These are phyloP conservation scores for Sugiyamaella xylanicola DNA, from an alignment of 1,139 yeast genomes.

Conservation along the genomic window DNA sequence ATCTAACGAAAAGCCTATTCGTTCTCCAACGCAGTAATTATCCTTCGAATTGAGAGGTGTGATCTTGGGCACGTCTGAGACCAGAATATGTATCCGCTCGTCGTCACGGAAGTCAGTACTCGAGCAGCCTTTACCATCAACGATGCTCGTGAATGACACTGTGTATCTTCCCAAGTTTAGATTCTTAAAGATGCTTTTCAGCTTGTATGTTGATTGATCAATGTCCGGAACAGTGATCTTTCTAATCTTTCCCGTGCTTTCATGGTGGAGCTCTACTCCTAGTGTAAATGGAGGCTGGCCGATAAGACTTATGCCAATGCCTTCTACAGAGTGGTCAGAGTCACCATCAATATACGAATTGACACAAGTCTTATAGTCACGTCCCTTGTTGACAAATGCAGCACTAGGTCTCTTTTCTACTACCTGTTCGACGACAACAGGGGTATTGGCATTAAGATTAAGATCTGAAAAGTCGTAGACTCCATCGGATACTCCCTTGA, in stretches of 20 bases:
- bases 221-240: slow-evolving; percentile 44
- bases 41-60: slow-evolving; percentile 46
- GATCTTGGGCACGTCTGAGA: slow-evolving; percentile 78
- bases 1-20: slow-evolving; percentile 69
- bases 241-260: slow-evolving; percentile 52
- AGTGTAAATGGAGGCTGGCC: slow-evolving; percentile 71
- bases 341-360: slow-evolving; percentile 34
- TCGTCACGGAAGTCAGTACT: slow-evolving; percentile 44
- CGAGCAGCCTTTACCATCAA: slow-evolving; percentile 73
- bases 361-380: slow-evolving; percentile 57
- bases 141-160: slow-evolving; percentile 57
- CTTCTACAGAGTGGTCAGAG: slow-evolving; percentile 44
- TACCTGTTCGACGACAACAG: slow-evolving; percentile 56
- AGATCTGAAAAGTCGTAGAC: slow-evolving; percentile 52
- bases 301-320: slow-evolving; percentile 55
- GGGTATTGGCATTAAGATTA: slow-evolving; percentile 37
- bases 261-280: slow-evolving; percentile 56
- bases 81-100: slow-evolving; percentile 50
- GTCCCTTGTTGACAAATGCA: slow-evolving; percentile 51
- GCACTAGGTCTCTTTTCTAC: slow-evolving; percentile 66
- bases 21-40: slow-evolving; percentile 89
- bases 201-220: slow-evolving; percentile 39
- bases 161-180: slow-evolving; percentile 58
- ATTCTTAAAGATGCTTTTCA: slow-evolving; percentile 47
- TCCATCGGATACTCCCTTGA: slow-evolving; percentile 67